Conservation (phyloP, 108 stramenopile species). For the Cyclotella choctawhatcheeana region DNA sequence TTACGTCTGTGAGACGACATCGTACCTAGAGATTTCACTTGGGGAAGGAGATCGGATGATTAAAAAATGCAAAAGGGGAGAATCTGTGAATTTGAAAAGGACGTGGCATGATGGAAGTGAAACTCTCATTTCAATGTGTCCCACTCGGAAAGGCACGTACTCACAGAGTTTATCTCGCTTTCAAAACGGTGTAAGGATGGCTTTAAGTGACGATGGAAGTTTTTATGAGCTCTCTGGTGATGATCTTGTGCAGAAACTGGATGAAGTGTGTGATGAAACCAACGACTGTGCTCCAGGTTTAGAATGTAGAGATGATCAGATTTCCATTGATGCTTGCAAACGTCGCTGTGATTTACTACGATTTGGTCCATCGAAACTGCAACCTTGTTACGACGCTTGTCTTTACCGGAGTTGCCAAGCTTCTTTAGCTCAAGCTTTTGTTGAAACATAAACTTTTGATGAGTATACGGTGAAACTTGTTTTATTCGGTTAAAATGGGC, state of each 20-base stretch:
- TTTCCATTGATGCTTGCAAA: slow-evolving; percentile 4
- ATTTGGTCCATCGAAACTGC: slow-evolving; percentile 4
- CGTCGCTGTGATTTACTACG: not conserved
- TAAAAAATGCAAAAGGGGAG: slow-evolving; percentile 14
- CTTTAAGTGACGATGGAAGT: not conserved
- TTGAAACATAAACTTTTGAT: too few relatives aligned
- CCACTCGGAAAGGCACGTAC: not conserved
- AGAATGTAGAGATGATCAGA: slow-evolving; percentile 1
- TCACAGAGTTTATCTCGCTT: slow-evolving; percentile 2
- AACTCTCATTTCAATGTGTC: slow-evolving; percentile 4
- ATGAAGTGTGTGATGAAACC: slow-evolving; percentile 25
- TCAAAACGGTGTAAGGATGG: slow-evolving; percentile 2
- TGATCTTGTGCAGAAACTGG: slow-evolving; percentile 8
- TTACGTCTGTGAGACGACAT: slow-evolving; percentile 14
- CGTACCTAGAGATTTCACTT: slow-evolving; percentile 9
- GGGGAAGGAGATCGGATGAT: not conserved
- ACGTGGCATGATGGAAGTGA: slow-evolving; percentile 10
- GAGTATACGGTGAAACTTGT: too few relatives aligned
- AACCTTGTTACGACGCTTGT: slow-evolving; percentile 6
- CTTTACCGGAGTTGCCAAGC: slow-evolving; percentile 8
- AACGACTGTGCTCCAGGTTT: slow-evolving; percentile 14
- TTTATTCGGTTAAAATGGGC: too few relatives aligned
- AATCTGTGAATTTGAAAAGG: slow-evolving; percentile 19
- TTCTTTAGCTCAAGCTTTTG: slow-evolving; percentile 8
- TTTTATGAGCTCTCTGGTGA: slow-evolving; percentile 19